These are phyloP conservation scores for Cinchona pubescens DNA, from an alignment of 257 asterid genomes.

Conservation along the genomic window DNA sequence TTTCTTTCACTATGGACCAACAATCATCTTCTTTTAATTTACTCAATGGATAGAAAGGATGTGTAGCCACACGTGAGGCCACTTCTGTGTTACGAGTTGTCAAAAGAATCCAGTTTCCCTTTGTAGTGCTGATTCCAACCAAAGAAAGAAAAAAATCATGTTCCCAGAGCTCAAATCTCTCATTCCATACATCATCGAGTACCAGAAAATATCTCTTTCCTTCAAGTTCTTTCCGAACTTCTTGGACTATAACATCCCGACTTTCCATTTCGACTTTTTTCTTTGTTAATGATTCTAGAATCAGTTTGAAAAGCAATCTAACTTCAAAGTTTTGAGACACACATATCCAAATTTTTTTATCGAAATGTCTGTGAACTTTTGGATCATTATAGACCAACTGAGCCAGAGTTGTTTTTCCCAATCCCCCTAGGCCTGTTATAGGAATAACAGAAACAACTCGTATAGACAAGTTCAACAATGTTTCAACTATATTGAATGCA, in stretches of 20 bases:
- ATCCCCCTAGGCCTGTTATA: constrained; percentile 10
- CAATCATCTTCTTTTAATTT: too few species aligned
- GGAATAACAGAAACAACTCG: not conserved
- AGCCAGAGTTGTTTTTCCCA: constrained; percentile 20
- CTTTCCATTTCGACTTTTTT: not conserved
- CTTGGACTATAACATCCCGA: constrained; percentile 3
- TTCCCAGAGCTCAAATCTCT: not conserved
- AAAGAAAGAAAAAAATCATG: too few species aligned
- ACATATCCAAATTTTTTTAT: constrained; percentile 16
- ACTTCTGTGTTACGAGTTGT: too few species aligned
- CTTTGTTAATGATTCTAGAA: not conserved
- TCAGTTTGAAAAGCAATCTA: constrained; percentile 9
- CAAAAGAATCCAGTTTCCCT: too few species aligned
- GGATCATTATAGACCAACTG: constrained; percentile 9
- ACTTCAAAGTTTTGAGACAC: constrained; percentile 19
- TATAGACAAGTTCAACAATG: not conserved
- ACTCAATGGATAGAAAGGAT: too few species aligned
- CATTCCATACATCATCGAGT: constrained; percentile 31
- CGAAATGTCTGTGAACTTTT: not conserved
- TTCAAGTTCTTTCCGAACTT: not conserved
- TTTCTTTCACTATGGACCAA: too few species aligned
- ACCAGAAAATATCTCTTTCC: constrained; percentile 21
- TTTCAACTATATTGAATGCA: not conserved
- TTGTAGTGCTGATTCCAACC: too few species aligned
- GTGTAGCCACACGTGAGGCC: too few species aligned